Conservation (phyloP, 1,284 basidiomycete species). For the Moesziomyces aphidis region DNA sequence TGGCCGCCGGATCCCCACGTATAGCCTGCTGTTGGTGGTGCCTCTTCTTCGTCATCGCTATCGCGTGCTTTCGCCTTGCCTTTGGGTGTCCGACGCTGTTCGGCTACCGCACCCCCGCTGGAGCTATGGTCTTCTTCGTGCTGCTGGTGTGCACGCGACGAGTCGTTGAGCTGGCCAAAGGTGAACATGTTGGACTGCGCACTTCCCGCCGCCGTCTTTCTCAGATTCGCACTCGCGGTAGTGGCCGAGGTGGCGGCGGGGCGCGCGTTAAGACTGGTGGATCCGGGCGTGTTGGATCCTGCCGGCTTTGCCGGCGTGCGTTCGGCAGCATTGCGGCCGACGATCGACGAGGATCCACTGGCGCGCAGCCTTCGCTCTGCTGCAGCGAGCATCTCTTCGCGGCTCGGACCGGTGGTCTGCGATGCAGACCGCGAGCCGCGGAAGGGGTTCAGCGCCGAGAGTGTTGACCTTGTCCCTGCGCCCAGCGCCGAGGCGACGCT, state of each 20-base stretch:
- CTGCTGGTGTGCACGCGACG: neutral
- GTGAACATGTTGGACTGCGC: slow-evolving; percentile 28
- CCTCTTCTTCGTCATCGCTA: slow-evolving; percentile 21
- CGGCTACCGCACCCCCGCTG: slow-evolving; percentile 50
- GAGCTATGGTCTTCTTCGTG: slow-evolving; percentile 45
- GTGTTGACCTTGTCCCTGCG: slow-evolving; percentile 22
- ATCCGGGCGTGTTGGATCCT: slow-evolving; percentile 15
- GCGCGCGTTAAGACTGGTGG: slow-evolving; percentile 30
- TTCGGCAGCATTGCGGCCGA: slow-evolving; percentile 48
- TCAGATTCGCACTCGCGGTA: slow-evolving; percentile 9
- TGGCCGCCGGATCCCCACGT: slow-evolving; percentile 23
- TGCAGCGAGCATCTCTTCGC: slow-evolving; percentile 54
- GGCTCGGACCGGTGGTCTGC: slow-evolving; percentile 15
- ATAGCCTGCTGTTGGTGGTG: slow-evolving; percentile 4
- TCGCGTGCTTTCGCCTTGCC: slow-evolving; percentile 31
- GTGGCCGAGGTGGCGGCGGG: slow-evolving; percentile 5
- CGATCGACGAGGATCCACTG: slow-evolving; percentile 38
- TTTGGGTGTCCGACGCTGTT: slow-evolving; percentile 28
- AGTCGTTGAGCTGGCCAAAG: slow-evolving; percentile 37
- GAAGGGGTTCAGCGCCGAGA: slow-evolving; percentile 38
- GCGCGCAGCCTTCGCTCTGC: slow-evolving; percentile 51
- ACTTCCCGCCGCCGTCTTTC: slow-evolving; percentile 26
- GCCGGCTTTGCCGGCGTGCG: slow-evolving; percentile 9
- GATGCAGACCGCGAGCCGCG: slow-evolving; percentile 11
- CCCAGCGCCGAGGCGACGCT: slow-evolving; percentile 32